Evolutionary conservation across 2,329 filamentous ascomycete genomes (phyloP).

Genomic region (Colletotrichum siamense): DNA sequence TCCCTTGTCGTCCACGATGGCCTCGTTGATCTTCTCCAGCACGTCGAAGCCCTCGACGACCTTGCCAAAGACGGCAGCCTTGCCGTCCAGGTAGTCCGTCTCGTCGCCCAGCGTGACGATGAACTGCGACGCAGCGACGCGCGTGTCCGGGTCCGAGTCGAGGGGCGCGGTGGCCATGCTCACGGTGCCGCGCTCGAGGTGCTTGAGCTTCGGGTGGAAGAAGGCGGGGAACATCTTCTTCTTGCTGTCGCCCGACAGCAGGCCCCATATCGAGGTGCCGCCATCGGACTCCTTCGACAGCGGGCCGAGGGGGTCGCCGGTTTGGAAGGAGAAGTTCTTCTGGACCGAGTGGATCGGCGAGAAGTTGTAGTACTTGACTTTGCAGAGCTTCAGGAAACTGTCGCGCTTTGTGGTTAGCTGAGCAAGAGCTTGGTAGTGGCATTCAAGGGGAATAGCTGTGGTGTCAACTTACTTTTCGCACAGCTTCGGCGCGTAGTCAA

Average conservation of each 20-base stretch:
- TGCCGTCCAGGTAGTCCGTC: constrained; percentile 89
- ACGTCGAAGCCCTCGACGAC: constrained; percentile 96
- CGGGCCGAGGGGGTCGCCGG: constrained; percentile 91
- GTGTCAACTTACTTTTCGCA: constrained; percentile 85
- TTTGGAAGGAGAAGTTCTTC: constrained; percentile 95
- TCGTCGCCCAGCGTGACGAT: constrained; percentile 90
- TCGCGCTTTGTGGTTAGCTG: constrained; percentile 59
- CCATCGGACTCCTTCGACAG: constrained; percentile 86
- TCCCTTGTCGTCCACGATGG: constrained; percentile 86
- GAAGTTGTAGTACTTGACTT: constrained; percentile 99
- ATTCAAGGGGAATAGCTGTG: neutral
- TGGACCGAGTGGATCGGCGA: constrained; percentile 90
- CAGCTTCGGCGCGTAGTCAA: constrained; percentile 86
- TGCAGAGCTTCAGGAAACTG: constrained; percentile 98
- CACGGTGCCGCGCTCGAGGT: constrained; percentile 87
- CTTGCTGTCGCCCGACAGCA: constrained; percentile 69
- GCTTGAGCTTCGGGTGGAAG: constrained; percentile 86
- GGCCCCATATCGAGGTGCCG: constrained; percentile 90
- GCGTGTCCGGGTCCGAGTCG: constrained; percentile 77
- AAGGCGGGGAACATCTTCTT: constrained; percentile 84
- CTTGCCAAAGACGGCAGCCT: constrained; percentile 93
- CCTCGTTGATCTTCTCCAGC: constrained; percentile 89
- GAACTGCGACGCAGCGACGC: constrained; percentile 90
- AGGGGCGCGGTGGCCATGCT: constrained; percentile 95
- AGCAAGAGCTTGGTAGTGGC: constrained; percentile 19